A percentile compares a stretch with the other conserved stretches of the same genome.
Evolutionary conservation across 345 rosid species (phyloP).

Genomic region (Garcia nutans): DNA sequence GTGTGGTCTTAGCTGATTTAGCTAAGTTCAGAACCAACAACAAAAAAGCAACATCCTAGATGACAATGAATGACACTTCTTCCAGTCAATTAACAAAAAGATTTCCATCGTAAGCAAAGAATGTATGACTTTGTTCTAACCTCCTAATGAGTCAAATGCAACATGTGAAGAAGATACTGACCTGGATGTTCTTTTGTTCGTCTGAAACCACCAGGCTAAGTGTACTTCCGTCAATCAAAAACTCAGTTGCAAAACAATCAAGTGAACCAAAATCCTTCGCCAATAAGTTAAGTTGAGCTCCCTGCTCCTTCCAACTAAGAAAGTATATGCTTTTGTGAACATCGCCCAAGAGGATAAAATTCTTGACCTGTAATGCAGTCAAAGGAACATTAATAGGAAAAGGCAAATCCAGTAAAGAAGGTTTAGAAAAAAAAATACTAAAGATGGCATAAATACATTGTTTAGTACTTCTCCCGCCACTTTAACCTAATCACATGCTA

Average conservation of each 20-base stretch:
- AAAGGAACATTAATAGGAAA: neutral
- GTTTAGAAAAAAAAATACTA: neutral
- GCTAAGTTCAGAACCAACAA: too few relatives aligned
- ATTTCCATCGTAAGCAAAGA: too few relatives aligned
- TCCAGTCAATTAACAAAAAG: too few relatives aligned
- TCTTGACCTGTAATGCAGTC: constrained; percentile 67
- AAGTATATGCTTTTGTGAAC: constrained; percentile 92
- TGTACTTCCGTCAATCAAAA: constrained; percentile 95
- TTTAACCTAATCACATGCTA: constrained; percentile 5
- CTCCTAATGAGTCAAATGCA: constrained; percentile 3
- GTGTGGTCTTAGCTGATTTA: too few relatives aligned
- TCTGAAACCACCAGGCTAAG: constrained; percentile 91
- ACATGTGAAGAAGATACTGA: constrained; percentile 24
- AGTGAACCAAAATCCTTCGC: constrained; percentile 95
- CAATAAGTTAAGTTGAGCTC: constrained; percentile 85
- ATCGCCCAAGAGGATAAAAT: constrained; percentile 88
- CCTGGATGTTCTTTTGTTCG: constrained; percentile 95
- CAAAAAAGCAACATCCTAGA: too few relatives aligned
- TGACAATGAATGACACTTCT: too few relatives aligned
- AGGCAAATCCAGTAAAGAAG: neutral
- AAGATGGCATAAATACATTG: neutral
- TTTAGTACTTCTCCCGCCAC: neutral
- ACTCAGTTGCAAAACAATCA: constrained; percentile 93
- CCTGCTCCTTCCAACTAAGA: constrained; percentile 98
- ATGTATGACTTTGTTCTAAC: neutral